Evolutionary conservation across 257 asterid species (phyloP).

Genomic region (Salvia rosmarinus): DNA sequence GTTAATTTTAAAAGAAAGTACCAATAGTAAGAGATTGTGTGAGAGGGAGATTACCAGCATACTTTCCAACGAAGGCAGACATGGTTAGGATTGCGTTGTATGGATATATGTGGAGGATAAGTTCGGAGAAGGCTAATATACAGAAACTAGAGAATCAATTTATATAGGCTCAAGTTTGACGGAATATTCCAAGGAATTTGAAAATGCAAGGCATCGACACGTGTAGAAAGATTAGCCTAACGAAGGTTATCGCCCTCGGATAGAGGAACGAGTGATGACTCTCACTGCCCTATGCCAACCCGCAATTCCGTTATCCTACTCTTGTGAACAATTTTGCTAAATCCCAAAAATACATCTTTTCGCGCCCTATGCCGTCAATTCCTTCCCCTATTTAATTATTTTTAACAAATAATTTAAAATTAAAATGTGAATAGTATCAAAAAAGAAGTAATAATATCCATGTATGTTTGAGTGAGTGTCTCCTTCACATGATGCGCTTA

Average conservation of each 20-base stretch:
- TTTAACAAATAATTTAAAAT: too few relatives aligned
- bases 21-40: background rate
- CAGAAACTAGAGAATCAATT: conserved; percentile 30
- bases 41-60: conserved; percentile 61
- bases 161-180: conserved; percentile 31
- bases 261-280: conserved; percentile 62
- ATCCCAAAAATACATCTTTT: background rate
- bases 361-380: background rate
- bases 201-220: conserved; percentile 34
- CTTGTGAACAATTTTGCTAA: background rate
- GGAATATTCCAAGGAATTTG: conserved; percentile 38
- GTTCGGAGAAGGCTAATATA: conserved; percentile 25
- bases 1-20: too few relatives aligned
- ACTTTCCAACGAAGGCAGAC: conserved; percentile 89
- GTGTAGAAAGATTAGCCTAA: conserved; percentile 64
- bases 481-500: background rate
- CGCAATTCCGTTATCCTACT: conserved; percentile 30
- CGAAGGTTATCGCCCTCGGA: conserved; percentile 64
- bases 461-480: background rate
- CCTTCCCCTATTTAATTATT: too few relatives aligned
- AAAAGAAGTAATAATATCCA: background rate
- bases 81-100: conserved; percentile 38
- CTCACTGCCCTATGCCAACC: conserved; percentile 39
- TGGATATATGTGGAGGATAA: background rate
- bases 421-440: background rate